phyloP scores from a whole-genome alignment of 129 eudicot genomes.

The Centrapalus pauciflorus region DNA sequence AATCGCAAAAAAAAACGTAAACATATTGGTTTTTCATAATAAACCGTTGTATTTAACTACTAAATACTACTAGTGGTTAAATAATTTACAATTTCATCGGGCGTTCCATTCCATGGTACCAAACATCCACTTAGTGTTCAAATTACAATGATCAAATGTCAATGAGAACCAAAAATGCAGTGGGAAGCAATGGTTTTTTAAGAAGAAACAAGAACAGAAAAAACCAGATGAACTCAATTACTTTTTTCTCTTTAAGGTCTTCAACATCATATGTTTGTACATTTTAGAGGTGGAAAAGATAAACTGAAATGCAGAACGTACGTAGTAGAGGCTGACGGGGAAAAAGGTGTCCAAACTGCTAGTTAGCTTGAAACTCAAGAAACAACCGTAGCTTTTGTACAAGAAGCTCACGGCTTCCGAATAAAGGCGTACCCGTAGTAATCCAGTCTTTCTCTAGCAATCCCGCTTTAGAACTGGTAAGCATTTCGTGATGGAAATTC shows the following conservation, averaged over 20 bases:
- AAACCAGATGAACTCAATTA: background rate
- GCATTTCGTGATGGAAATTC: slow-evolving; percentile 68
- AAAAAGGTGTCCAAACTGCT: slow-evolving; percentile 7
- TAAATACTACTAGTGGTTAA: too few species aligned
- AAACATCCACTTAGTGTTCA: too few species aligned
- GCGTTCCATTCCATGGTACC: too few species aligned
- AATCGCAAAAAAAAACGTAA: too few species aligned
- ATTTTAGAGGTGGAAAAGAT: background rate
- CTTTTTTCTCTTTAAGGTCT: slow-evolving; percentile 5
- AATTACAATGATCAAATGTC: too few species aligned
- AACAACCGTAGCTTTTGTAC: slow-evolving; percentile 61
- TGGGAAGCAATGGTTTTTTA: too few species aligned
- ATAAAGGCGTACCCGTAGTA: slow-evolving; percentile 41
- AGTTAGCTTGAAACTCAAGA: slow-evolving; percentile 64
- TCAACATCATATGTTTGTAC: slow-evolving; percentile 24
- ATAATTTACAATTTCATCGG: too few species aligned
- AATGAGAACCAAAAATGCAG: too few species aligned
- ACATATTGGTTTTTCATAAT: too few species aligned
- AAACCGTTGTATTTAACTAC: too few species aligned
- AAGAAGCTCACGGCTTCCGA: slow-evolving; percentile 70
- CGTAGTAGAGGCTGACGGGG: background rate
- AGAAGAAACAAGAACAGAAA: background rate
- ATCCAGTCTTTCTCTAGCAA: slow-evolving; percentile 80
- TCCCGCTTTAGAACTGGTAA: slow-evolving; percentile 57
- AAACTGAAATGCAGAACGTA: background rate